Evolutionary conservation across 2,329 filamentous ascomycete species (phyloP).

Genomic region (Eurotiales sp.): DNA sequence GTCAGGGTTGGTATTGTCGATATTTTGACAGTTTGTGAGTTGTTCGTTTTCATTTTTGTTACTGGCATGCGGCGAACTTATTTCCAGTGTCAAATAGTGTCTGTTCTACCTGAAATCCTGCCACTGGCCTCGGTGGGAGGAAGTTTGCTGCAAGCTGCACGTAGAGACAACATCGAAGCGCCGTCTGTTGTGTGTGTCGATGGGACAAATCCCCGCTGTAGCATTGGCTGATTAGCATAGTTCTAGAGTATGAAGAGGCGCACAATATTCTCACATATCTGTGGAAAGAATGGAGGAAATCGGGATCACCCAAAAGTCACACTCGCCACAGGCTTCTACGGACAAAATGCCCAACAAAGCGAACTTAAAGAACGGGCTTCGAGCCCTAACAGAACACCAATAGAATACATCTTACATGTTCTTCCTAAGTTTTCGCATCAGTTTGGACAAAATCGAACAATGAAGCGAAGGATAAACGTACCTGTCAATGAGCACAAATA

Average conservation of each 20-base stretch:
- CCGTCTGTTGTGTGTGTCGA: slow-evolving; percentile 93
- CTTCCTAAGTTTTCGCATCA: slow-evolving; percentile 25
- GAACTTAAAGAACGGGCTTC: slow-evolving; percentile 93
- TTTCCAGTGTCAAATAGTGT: no score
- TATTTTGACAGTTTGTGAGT: not conserved
- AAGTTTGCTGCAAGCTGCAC: slow-evolving; percentile 52
- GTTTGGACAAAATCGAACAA: no score
- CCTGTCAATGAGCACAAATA: slow-evolving; percentile 69
- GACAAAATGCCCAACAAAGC: slow-evolving; percentile 86
- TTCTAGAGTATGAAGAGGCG: not conserved
- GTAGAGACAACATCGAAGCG: slow-evolving; percentile 95
- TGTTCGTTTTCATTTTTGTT: not conserved
- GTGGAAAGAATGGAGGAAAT: slow-evolving; percentile 91
- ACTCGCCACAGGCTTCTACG: slow-evolving; percentile 79
- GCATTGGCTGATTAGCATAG: not conserved
- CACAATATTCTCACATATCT: no score
- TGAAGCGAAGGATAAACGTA: slow-evolving; percentile 19
- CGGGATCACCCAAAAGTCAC: slow-evolving; percentile 88
- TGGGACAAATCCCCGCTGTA: slow-evolving; percentile 82
- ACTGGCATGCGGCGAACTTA: not conserved
- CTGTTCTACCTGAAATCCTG: not conserved
- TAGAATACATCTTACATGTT: slow-evolving; percentile 90
- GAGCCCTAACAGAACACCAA: slow-evolving; percentile 88
- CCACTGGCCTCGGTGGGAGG: slow-evolving; percentile 25
- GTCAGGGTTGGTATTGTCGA: not conserved